These are phyloP conservation scores for Centaurea solstitialis DNA, from an alignment of 129 eudicot genomes.

Conservation along the genomic window DNA sequence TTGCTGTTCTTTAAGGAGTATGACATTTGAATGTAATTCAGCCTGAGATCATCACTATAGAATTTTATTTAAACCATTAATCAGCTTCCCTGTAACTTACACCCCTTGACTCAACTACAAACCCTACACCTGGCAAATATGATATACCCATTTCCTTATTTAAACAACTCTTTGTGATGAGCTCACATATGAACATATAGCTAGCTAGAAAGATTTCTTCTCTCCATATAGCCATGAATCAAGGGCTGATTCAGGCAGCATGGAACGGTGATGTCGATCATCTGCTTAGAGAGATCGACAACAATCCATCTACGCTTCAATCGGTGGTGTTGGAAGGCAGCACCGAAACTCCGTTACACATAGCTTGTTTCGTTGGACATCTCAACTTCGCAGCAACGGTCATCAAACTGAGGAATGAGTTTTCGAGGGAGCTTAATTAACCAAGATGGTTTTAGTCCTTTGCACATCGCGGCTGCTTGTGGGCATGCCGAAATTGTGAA, in stretches of 20 bases:
- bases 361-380: slow-evolving; percentile 47
- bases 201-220: too few species aligned
- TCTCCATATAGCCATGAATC: not conserved
- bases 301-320: slow-evolving; percentile 26
- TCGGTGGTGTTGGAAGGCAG: slow-evolving; percentile 20
- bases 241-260: slow-evolving; percentile 32
- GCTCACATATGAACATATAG: not conserved
- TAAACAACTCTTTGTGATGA: not conserved
- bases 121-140: not conserved
- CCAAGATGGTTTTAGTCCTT: slow-evolving; percentile 48
- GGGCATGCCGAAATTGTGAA: slow-evolving; percentile 52
- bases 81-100: not conserved
- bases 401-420: slow-evolving; percentile 15
- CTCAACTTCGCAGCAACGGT: slow-evolving; percentile 34
- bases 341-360: slow-evolving; percentile 40
- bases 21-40: not conserved
- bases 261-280: slow-evolving; percentile 39
- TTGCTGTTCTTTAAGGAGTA: not conserved
- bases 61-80: not conserved
- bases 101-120: not conserved
- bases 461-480: slow-evolving; percentile 57
- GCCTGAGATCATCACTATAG: slow-evolving; percentile 12
- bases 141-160: not conserved
- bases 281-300: slow-evolving; percentile 25
- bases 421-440: slow-evolving; percentile 41